phyloP scores from a whole-genome alignment of 768 basidiomycete genomes.

The Russula virescens region DNA sequence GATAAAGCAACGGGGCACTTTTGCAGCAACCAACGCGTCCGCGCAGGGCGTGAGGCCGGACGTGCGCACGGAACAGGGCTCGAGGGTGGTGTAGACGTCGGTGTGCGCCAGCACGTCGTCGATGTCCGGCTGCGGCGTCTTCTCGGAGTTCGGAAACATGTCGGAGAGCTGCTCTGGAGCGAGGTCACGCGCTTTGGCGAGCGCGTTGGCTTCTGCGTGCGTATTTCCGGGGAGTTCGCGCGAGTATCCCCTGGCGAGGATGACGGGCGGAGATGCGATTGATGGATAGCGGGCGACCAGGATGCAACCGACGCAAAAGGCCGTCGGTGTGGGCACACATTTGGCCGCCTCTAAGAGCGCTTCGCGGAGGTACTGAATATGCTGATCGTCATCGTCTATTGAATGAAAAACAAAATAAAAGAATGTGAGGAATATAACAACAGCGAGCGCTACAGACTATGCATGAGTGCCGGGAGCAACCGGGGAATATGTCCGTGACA shows the following conservation, averaged over 20 bases:
- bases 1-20: conserved; percentile 72
- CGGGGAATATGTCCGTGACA: neutral
- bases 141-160: conserved; percentile 36
- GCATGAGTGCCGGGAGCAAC: conserved; percentile 5
- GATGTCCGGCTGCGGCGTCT: conserved; percentile 30
- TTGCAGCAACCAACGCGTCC: conserved; percentile 68
- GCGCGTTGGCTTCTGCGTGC: conserved; percentile 93
- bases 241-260: conserved; percentile 80
- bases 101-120: conserved; percentile 50
- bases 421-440: neutral
- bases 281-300: conserved; percentile 47
- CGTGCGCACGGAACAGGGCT: conserved; percentile 88
- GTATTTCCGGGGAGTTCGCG: conserved; percentile 92
- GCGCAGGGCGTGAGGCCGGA: conserved; percentile 86
- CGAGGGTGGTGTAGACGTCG: conserved; percentile 92
- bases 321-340: conserved; percentile 63
- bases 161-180: conserved; percentile 40
- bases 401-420: too few relatives aligned
- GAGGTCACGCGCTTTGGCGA: conserved; percentile 59
- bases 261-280: conserved; percentile 36
- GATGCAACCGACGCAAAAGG: conserved; percentile 91
- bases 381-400: conserved; percentile 20
- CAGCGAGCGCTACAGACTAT: conserved; percentile 3
- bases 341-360: conserved; percentile 69
- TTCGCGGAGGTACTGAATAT: conserved; percentile 46